These are phyloP conservation scores for Trametes meyenii DNA, from an alignment of 768 basidiomycete species.

Conservation along the genomic window DNA sequence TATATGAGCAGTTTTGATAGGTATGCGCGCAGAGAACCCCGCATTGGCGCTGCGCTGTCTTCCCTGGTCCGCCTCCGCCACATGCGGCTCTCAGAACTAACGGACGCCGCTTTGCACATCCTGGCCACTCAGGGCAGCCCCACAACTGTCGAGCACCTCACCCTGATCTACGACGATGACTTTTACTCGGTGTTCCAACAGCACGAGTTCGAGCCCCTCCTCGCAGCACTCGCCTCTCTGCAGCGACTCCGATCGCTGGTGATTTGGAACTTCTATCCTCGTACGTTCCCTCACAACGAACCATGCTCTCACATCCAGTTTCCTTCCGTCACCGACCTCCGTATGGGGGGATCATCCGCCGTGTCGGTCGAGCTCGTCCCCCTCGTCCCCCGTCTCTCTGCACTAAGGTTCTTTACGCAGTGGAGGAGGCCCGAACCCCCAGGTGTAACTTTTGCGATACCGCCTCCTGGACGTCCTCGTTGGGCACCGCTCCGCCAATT, in stretches of 20 bases:
- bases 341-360: not conserved
- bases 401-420: not conserved
- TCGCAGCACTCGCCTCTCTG: not conserved
- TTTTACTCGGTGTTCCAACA: not conserved
- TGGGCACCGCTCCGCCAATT: conserved; percentile 7
- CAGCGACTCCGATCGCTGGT: not conserved
- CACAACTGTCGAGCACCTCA: not conserved
- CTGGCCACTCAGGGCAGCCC: not conserved
- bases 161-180: conserved; percentile 8
- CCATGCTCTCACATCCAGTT: not conserved
- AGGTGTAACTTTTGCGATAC: not conserved
- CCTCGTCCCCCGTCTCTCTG: not conserved
- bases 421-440: too few species aligned
- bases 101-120: not conserved
- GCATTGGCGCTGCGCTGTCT: not conserved
- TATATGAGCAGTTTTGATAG: conserved; percentile 1
- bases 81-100: not conserved
- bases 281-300: not conserved
- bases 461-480: not conserved
- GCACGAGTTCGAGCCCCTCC: not conserved
- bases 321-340: conserved; percentile 3
- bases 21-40: conserved; percentile 1
- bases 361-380: conserved; percentile 9
- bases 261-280: conserved; percentile 13
- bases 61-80: not conserved